Base-by-base conservation (phyloP, 306 rosid species). In the Castanea mollissima region DNA sequence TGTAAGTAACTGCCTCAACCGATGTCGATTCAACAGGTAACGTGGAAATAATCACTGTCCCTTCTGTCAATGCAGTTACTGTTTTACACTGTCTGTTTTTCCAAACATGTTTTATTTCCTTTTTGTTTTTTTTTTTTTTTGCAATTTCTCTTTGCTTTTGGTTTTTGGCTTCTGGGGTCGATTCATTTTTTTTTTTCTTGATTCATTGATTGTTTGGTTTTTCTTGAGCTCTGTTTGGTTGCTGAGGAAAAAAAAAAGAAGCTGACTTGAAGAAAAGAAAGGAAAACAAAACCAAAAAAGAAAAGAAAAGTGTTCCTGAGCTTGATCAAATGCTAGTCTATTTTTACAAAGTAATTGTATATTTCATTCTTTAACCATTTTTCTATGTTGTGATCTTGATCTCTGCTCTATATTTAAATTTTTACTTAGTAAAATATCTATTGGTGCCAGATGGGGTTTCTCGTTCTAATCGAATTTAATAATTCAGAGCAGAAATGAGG, bases 11-110 rank as follows among this genome's bases (percentile, higher is more conserved):
- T 18, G 79, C 51, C 83, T 63, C 71, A 10, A 23, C 55, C 54
- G 10, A 56, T 44, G 16, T 14, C 38, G 21, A 72, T 41, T 63
- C 55, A 69, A 51, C 72, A 68, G 92, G 94, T 92, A 81, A 79
- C 78, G 44, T 80, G 73, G 54, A 78, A 38, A 38, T 38, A 38
- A 34, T 59, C 35, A 63, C 46, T 6, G 25, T 21, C 15, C 55
- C 73, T 80, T 55, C 67, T 71, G 44, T 6, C 55, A 46, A 23
- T 31, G 71, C 78, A 10, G 78, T 79, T 52, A 60, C 74, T 57
- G 19, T n/a, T 60, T 25, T 60, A 60, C 15, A 23, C 54, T 11
- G 14, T 59, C 6, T 27, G 29, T 21, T 51, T 67, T 56, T 27
- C 75, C 38, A 68, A 80, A 69, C 71, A 73, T 80, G 69, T 84